Evolutionary conservation across 495 filamentous ascomycete genomes (phyloP), one percentile per base, ranked within the genome.

Genomic region (Neurospora sp.): DNA sequence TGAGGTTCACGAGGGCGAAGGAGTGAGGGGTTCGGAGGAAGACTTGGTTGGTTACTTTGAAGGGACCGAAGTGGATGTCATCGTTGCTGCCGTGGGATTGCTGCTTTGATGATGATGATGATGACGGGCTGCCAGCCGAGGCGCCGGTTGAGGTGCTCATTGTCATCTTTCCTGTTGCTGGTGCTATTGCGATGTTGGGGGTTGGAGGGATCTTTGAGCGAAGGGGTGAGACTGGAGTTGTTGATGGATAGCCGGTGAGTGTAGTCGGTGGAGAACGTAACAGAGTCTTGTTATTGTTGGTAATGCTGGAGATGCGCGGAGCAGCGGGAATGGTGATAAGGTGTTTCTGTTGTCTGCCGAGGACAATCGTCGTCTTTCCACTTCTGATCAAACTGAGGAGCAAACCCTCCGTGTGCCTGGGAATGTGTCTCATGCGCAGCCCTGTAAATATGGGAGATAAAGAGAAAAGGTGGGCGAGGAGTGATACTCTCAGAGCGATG

Each of bases 1-100:
- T 97, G 77, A 98, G 88, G 85, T 98, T 98, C 31, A 97, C 94
- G 70, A 97, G 88, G 73, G 92, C 92, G 85, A 92, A 96, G 79
- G 90, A 90, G 77, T 90, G 86, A 14, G 91, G 85, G 12, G 94
- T 97, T 75, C 82, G 84, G 83, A 96, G 87, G 87, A 99, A 99
- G 85, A 97, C 92, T 79, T 91, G 90, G 70, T 83, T 80, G 12
- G 90, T 91, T 69, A 92, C 89, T 27, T 90, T 83, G 73, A 90
- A 92, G 16, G 86, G 83, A 23, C 89, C 90, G 73, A 92, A 92
- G 80, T 88, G 82, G 71, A 92, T 83, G 39, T 83, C 54, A 16
- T 31, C 12, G 23, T 62, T 12, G 54, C 10, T 12, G 54, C 10
- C 9, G 9, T 23, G 7, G 42, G 20, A 54, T 72, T 70, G 37